Evolutionary conservation across 83 land plant species (phyloP).

Genomic region (Picea engelmannii): DNA sequence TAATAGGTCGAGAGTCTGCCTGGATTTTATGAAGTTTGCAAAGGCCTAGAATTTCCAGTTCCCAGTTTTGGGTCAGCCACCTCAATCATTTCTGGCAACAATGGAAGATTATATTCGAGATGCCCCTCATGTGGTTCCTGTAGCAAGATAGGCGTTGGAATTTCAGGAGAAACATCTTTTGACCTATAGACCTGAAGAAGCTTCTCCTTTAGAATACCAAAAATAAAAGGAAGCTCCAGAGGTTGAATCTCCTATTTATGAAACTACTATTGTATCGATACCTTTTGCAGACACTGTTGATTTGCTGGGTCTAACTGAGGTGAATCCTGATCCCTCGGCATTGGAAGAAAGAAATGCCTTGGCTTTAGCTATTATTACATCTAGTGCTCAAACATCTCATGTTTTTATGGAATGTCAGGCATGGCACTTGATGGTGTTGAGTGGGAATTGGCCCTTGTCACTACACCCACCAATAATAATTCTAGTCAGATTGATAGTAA

Average conservation of each 20-base stretch:
- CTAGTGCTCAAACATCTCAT: slow-evolving; percentile 49
- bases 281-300: slow-evolving; percentile 37
- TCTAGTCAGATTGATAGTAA: too few relatives aligned
- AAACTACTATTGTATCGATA: too few relatives aligned
- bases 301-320: slow-evolving; percentile 73
- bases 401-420: slow-evolving; percentile 29
- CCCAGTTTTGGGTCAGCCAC: too few relatives aligned
- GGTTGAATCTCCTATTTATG: slow-evolving; percentile 23
- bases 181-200: too few relatives aligned
- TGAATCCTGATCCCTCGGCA: slow-evolving; percentile 49
- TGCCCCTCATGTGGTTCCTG: too few relatives aligned
- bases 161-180: too few relatives aligned
- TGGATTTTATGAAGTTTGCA: too few relatives aligned
- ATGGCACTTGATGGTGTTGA: slow-evolving; percentile 52
- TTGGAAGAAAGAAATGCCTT: slow-evolving; percentile 79
- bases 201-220: slow-evolving; percentile 33
- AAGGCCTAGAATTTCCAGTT: too few relatives aligned
- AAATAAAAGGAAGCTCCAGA: slow-evolving; percentile 26
- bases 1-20: too few relatives aligned
- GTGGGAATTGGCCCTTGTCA: slow-evolving; percentile 89
- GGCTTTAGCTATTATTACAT: slow-evolving; percentile 82
- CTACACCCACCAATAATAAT: slow-evolving; percentile 61
- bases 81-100: too few relatives aligned
- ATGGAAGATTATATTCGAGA: too few relatives aligned
- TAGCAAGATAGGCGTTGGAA: too few relatives aligned